Conservation (phyloP, 257 asterid genomes). For the Perilla frutescens region DNA sequence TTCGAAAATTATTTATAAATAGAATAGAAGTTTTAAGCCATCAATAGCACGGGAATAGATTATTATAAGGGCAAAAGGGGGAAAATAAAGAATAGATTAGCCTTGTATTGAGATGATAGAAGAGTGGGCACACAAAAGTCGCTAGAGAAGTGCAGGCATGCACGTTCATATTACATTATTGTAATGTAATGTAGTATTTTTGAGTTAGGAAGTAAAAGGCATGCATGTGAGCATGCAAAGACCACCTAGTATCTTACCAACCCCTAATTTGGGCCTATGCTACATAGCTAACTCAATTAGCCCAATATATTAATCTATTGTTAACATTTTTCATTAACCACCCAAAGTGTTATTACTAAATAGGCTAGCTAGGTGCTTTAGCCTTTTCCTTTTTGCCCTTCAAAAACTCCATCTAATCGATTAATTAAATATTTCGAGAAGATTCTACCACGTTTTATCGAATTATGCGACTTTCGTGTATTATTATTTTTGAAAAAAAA, state of each 20-base stretch:
- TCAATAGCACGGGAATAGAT: too few relatives aligned
- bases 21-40: too few relatives aligned
- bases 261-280: slow-evolving; percentile 32
- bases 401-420: not conserved
- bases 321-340: not conserved
- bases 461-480: too few relatives aligned
- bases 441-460: too few relatives aligned
- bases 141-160: slow-evolving; percentile 34
- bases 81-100: too few relatives aligned
- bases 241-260: slow-evolving; percentile 32
- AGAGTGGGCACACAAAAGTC: slow-evolving; percentile 30
- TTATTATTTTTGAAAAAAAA: too few relatives aligned
- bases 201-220: slow-evolving; percentile 15
- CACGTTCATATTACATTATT: slow-evolving; percentile 34
- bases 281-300: slow-evolving; percentile 1
- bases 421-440: too few relatives aligned
- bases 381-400: not conserved
- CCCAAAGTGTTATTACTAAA: not conserved
- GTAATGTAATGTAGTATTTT: slow-evolving; percentile 18
- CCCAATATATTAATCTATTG: slow-evolving; percentile 3
- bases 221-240: slow-evolving; percentile 36
- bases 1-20: too few relatives aligned
- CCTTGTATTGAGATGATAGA: not conserved
- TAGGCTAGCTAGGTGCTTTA: not conserved
- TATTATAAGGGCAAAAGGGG: too few relatives aligned